These are phyloP conservation scores for Phialophora macrospora DNA, from an alignment of 2,329 filamentous ascomycete species.

Conservation along the genomic window DNA sequence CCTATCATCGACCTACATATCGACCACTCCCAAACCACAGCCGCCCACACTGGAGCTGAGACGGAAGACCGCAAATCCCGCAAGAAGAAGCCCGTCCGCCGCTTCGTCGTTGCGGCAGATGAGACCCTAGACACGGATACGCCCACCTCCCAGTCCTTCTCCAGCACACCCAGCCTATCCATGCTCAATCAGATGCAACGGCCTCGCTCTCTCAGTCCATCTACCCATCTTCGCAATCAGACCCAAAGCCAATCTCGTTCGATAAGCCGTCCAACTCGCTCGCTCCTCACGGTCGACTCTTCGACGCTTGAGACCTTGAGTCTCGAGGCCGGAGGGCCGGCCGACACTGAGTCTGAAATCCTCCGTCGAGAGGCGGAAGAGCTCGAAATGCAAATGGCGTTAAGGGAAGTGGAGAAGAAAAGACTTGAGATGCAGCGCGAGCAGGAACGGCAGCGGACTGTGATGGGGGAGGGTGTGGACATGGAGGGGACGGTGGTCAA, in stretches of 20 bases:
- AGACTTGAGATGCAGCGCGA: slow-evolving; percentile 77
- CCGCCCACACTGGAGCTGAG: slow-evolving; percentile 14
- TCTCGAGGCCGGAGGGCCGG: slow-evolving; percentile 59
- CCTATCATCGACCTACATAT: slow-evolving; percentile 93
- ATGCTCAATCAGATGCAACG: slow-evolving; percentile 23
- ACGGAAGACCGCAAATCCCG: slow-evolving; percentile 38
- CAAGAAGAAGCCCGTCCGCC: slow-evolving; percentile 55
- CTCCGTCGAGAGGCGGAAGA: slow-evolving; percentile 77
- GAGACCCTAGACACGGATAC: slow-evolving; percentile 64
- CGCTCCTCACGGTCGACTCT: slow-evolving; percentile 82
- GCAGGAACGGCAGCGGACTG: slow-evolving; percentile 49
- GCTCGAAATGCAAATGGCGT: slow-evolving; percentile 82
- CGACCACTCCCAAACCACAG: slow-evolving; percentile 54
- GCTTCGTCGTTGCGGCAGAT: slow-evolving; percentile 72
- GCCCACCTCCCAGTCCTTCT: slow-evolving; percentile 49
- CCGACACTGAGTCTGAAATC: slow-evolving; percentile 43
- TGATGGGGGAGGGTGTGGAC: slow-evolving; percentile 54
- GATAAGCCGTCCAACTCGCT: slow-evolving; percentile 57
- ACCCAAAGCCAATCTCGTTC: slow-evolving; percentile 6
- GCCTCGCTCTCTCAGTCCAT: slow-evolving; percentile 30
- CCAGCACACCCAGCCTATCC: slow-evolving; percentile 27
- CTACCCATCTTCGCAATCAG: slow-evolving; percentile 7
- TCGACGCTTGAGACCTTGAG: slow-evolving; percentile 76
- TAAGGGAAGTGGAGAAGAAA: slow-evolving; percentile 85
- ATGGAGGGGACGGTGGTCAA: slow-evolving; percentile 54